These are phyloP conservation scores for Penicillium waksmanii DNA, from an alignment of 495 filamentous ascomycete genomes.

Conservation along the genomic window DNA sequence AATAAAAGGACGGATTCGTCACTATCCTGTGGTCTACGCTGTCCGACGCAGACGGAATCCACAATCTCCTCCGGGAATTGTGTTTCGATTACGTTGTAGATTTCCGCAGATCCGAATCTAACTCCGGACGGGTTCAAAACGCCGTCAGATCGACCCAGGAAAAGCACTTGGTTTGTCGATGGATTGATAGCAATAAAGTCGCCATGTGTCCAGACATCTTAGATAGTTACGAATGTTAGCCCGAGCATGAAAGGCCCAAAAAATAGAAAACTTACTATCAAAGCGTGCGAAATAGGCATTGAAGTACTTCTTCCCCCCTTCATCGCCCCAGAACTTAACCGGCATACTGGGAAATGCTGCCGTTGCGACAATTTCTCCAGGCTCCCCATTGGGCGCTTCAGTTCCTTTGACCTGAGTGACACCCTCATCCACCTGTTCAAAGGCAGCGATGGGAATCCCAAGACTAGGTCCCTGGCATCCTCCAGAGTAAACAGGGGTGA, in stretches of 20 bases:
- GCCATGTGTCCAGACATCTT: constrained; percentile 79
- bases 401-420: constrained; percentile 55
- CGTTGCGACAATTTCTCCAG: constrained; percentile 74
- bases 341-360: constrained; percentile 73
- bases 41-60: constrained; percentile 76
- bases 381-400: constrained; percentile 58
- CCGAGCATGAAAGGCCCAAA: not conserved
- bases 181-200: constrained; percentile 76
- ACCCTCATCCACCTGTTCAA: constrained; percentile 59
- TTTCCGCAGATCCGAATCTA: constrained; percentile 76
- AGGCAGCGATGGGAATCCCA: constrained; percentile 67
- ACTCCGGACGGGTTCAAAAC: constrained; percentile 79
- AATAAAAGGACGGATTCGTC: constrained; percentile 80
- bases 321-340: constrained; percentile 70
- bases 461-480: constrained; percentile 67
- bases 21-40: constrained; percentile 63
- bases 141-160: constrained; percentile 78
- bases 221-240: not conserved
- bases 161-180: constrained; percentile 60
- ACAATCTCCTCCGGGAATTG: constrained; percentile 61
- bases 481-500: constrained; percentile 70
- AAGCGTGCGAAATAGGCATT: constrained; percentile 74
- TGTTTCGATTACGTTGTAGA: constrained; percentile 73
- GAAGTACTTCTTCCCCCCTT: constrained; percentile 60
- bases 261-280: constrained; percentile 38